Evolutionary conservation across 2,329 filamentous ascomycete species (phyloP).

Genomic region (Monosporascus sp.): DNA sequence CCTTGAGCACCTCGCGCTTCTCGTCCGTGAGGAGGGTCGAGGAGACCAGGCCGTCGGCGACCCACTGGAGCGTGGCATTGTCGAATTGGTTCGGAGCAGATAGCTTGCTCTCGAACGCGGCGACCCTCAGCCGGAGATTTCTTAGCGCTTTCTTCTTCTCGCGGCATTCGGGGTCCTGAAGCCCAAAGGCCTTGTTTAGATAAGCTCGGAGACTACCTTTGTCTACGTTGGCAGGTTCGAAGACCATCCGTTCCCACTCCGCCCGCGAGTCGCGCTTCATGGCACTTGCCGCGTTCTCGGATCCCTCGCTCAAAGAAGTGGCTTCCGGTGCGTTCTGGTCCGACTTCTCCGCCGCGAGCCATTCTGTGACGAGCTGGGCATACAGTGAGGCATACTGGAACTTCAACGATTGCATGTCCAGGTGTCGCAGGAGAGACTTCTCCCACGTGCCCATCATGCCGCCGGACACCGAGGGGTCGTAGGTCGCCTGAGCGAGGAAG

Average conservation of each 20-base stretch:
- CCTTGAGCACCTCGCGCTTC: conserved; percentile 32
- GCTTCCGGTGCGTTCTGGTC: conserved; percentile 1
- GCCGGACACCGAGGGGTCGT: conserved; percentile 29
- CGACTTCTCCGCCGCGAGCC: conserved; percentile 20
- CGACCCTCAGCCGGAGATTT: conserved; percentile 11
- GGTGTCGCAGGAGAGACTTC: conserved; percentile 21
- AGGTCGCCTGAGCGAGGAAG: conserved; percentile 30
- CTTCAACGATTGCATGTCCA: conserved; percentile 31
- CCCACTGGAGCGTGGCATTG: conserved; percentile 22
- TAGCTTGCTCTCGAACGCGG: conserved; percentile 10
- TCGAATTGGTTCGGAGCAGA: conserved; percentile 26
- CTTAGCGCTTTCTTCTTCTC: conserved; percentile 16
- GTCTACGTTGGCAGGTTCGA: conserved; percentile 28
- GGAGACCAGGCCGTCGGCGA: conserved; percentile 32
- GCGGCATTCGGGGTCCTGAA: conserved; percentile 16
- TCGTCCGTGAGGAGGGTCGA: conserved; percentile 37
- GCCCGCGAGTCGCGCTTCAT: conserved; percentile 26
- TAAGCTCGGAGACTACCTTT: conserved; percentile 25
- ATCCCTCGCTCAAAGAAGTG: conserved; percentile 25
- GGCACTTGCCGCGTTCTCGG: conserved; percentile 29
- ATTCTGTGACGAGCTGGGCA: conserved; percentile 32
- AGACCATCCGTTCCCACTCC: conserved; percentile 33
- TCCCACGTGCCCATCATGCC: conserved; percentile 27
- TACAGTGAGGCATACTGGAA: conserved; percentile 28
- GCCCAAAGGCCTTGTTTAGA: conserved; percentile 20